Conservation (phyloP, 768 basidiomycete species). For the Daedaleopsis nitida region DNA sequence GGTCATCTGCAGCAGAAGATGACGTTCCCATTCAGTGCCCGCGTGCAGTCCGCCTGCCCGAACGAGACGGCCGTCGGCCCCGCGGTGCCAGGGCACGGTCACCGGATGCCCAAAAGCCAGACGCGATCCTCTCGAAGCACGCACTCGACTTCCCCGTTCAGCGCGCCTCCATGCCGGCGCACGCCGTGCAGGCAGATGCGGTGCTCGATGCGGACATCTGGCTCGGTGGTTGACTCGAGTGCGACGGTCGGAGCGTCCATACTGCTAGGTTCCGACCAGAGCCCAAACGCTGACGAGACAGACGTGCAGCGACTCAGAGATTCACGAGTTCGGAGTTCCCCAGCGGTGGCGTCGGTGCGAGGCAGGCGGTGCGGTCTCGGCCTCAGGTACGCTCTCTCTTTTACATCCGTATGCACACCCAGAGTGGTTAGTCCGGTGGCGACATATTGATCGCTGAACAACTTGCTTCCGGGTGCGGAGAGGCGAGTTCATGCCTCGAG, state of each 20-base stretch:
- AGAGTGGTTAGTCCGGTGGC: neutral
- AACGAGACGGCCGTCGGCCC: neutral
- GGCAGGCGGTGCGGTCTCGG: no score
- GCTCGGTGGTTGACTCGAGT: neutral
- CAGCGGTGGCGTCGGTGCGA: no score
- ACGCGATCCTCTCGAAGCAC: neutral
- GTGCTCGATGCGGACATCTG: neutral
- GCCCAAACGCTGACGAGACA: neutral
- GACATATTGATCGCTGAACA: neutral
- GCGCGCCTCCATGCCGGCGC: neutral
- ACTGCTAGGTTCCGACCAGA: neutral
- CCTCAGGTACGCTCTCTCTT: no score
- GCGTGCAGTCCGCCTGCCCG: neutral
- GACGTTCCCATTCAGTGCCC: neutral
- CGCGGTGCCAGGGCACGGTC: neutral
- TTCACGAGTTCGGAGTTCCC: no score
- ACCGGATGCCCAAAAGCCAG: neutral
- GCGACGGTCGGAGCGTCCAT: no score
- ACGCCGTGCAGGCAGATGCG: neutral
- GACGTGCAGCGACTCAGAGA: neutral
- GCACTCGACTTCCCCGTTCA: neutral
- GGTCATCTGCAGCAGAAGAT: conserved; percentile 5
- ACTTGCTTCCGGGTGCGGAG: neutral
- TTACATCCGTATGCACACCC: neutral
- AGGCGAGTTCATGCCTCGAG: neutral